Conservation (phyloP, 306 rosid genomes). For the Lupinus albus region DNA sequence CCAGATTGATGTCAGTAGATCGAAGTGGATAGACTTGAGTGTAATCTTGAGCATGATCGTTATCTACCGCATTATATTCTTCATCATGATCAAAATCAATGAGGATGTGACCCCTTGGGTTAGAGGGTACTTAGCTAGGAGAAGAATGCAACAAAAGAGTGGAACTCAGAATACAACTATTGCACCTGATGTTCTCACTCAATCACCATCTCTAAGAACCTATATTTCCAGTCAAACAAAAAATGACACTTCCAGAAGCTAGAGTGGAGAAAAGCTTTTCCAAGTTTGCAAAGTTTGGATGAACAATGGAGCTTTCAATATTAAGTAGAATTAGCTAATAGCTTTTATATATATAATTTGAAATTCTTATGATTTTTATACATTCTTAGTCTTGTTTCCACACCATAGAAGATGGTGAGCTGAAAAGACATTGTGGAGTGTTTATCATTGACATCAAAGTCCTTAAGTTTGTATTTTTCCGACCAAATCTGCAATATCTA, state of each 20-base stretch:
- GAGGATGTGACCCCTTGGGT: conserved; percentile 93
- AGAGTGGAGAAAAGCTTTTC: neutral
- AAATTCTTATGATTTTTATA: conserved; percentile 34
- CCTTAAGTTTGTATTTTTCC: conserved; percentile 12
- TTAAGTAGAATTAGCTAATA: conserved; percentile 33
- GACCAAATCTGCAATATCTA: neutral
- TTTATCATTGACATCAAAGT: conserved; percentile 2
- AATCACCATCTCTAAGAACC: conserved; percentile 84
- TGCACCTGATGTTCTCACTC: conserved; percentile 72
- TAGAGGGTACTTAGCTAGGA: conserved; percentile 77
- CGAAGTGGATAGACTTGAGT: conserved; percentile 76
- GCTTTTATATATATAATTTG: neutral
- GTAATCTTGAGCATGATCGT: conserved; percentile 80
- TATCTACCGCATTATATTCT: conserved; percentile 74
- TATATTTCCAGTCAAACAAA: conserved; percentile 43
- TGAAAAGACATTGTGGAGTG: conserved; percentile 26
- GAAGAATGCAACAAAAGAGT: conserved; percentile 78
- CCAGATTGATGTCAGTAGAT: conserved; percentile 69
- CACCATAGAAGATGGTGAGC: conserved; percentile 6
- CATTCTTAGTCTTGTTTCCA: neutral
- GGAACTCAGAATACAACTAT: conserved; percentile 57
- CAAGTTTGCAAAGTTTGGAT: conserved; percentile 27
- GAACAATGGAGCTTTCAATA: neutral
- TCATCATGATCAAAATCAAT: conserved; percentile 75
- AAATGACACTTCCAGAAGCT: conserved; percentile 30